phyloP scores from a whole-genome alignment of 2,329 filamentous ascomycete genomes.

The Tricladium varicosporioides region DNA sequence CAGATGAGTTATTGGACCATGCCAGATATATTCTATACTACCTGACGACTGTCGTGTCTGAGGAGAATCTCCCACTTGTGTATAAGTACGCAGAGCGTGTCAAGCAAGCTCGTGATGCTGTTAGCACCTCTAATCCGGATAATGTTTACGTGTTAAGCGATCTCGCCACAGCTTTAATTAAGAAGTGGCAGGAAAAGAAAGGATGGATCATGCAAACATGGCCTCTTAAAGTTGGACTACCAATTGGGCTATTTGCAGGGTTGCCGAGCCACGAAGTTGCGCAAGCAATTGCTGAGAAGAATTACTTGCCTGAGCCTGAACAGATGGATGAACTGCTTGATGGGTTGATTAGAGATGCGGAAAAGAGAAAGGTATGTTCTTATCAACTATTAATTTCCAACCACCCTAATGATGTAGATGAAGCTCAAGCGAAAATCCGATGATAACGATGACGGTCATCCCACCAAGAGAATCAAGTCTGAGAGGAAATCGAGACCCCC shows the following conservation, averaged over 20 bases:
- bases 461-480: conserved; percentile 25
- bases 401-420: conserved; percentile 14
- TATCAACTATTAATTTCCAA: conserved; percentile 11
- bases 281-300: conserved; percentile 81
- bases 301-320: conserved; percentile 73
- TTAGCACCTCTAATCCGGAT: conserved; percentile 65
- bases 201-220: conserved; percentile 85
- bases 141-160: conserved; percentile 86
- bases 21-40: conserved; percentile 90
- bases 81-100: conserved; percentile 90
- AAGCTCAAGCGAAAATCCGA: conserved; percentile 31
- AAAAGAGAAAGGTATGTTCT: conserved; percentile 56
- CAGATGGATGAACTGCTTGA: conserved; percentile 67
- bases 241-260: conserved; percentile 72
- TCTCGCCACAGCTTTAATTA: conserved; percentile 76
- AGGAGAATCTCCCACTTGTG: conserved; percentile 84
- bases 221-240: conserved; percentile 76
- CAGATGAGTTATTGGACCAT: conserved; percentile 74
- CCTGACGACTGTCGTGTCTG: conserved; percentile 75
- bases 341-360: conserved; percentile 61
- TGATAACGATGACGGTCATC: conserved; percentile 25
- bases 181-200: conserved; percentile 81
- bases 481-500: conserved; percentile 19
- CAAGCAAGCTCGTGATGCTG: conserved; percentile 82
- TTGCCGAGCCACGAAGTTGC: conserved; percentile 76